A percentile compares a stretch with the other conserved stretches of the same genome.
These are phyloP conservation scores for Saitozyma podzolica DNA, from an alignment of 768 basidiomycete species.

Conservation along the genomic window DNA sequence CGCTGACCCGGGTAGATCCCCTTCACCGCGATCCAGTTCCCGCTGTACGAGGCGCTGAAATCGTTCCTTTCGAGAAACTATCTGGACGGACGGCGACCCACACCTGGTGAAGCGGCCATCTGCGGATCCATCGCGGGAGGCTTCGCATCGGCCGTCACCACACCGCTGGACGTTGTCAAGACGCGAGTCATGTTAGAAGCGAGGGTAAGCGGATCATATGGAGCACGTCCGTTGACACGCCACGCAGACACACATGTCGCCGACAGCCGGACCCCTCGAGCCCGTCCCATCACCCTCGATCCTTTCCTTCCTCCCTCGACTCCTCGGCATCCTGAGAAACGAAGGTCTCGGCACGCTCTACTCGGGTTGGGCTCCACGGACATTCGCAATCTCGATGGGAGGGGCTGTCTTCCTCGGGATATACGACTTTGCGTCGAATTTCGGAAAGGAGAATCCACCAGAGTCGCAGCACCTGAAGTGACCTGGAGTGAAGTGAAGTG, in stretches of 20 bases:
- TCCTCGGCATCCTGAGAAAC: slow-evolving; percentile 65
- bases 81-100: slow-evolving; percentile 59
- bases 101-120: slow-evolving; percentile 60
- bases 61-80: slow-evolving; percentile 59
- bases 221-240: neutral
- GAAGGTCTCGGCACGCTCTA: slow-evolving; percentile 81
- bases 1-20: slow-evolving; percentile 67
- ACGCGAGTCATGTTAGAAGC: slow-evolving; percentile 95
- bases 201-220: slow-evolving; percentile 59
- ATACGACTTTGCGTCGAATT: slow-evolving; percentile 63
- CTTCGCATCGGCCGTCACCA: slow-evolving; percentile 82
- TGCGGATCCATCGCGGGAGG: slow-evolving; percentile 93
- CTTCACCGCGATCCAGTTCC: slow-evolving; percentile 94
- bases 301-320: slow-evolving; percentile 62
- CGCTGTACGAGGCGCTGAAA: slow-evolving; percentile 88
- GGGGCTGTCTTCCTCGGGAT: slow-evolving; percentile 97
- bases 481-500: neutral
- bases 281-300: slow-evolving; percentile 37
- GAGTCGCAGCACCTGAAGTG: neutral
- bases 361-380: slow-evolving; percentile 82
- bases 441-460: slow-evolving; percentile 10
- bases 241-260: slow-evolving; percentile 2
- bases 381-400: slow-evolving; percentile 93
- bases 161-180: slow-evolving; percentile 93
- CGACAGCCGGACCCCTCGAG: slow-evolving; percentile 2